Evolutionary conservation across 257 asterid genomes (phyloP), one percentile per base, ranked within the genome.

Genomic region (Fraxinus excelsior): DNA sequence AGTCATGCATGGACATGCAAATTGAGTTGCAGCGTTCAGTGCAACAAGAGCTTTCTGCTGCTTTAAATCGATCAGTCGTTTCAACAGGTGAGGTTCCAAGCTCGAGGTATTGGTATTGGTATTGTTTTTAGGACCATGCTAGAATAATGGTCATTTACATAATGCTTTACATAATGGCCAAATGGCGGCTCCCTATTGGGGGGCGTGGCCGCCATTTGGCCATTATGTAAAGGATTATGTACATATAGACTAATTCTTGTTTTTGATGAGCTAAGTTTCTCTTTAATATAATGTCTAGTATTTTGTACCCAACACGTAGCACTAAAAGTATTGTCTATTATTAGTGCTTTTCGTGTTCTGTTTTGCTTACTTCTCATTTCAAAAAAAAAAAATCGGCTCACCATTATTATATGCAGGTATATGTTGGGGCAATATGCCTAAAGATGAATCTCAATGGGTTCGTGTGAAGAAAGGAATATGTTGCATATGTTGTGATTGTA

Each of bases 1-100:
- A 92, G 82, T 80, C 96, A 31, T 94, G 94, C 94, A 87, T 89
- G 96, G 96, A 90, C 74, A 90, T 94, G 93, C 97, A 94, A 74
- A 80, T 88, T 25, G 97, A 94, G 81, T 82, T 92, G 84, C 98
- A 90, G 77, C 89, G 91, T 8, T 87, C 91, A 0, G 85, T 94
- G 35, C 87, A 82, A 29, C 97, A 92, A 81, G 97, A 92, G 77
- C 90, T 92, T 80, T 88, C 96, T 68, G 96, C 98, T 8, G 96
- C 97, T 46, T 83, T 94, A 80, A 89, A 89, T 77, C 83, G 92
- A 46, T 44, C 92, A 26, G 32, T 74, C 77, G 80, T 79, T 71
- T 79, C 96, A 42, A 60, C 80, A 86, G 96, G 97, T 91, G 67
- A 76, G 79, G 14, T 77, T 51, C 40, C 49, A 42, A 42, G 49